Percentiles rank a stretch among this genome's conserved stretches.
Evolutionary conservation across 371 early-diverging fungal species (phyloP).

Genomic region (Chytridiales sp.): DNA sequence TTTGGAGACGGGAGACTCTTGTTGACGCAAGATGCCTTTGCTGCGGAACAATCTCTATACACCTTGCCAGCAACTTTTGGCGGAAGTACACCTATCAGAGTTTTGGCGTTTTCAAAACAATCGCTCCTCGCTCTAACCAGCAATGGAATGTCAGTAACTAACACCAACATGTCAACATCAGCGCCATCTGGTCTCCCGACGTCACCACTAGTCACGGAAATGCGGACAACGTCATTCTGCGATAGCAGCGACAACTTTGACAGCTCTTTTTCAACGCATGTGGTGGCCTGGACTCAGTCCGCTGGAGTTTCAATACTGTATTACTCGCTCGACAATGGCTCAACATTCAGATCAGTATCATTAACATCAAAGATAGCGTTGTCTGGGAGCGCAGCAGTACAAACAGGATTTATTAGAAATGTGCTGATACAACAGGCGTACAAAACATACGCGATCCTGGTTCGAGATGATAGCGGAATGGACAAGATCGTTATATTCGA

Average conservation of each 20-base stretch:
- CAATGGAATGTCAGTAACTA: slow-evolving; percentile 1
- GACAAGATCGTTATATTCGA: slow-evolving; percentile 13
- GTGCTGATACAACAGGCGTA: slow-evolving; percentile 1
- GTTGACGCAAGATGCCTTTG: slow-evolving; percentile 12
- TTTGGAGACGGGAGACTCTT: slow-evolving; percentile 17
- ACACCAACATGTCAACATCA: not conserved
- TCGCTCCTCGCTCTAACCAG: slow-evolving; percentile 1
- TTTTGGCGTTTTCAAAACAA: not conserved
- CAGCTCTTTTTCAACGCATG: not conserved
- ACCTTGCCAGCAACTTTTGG: slow-evolving; percentile 7
- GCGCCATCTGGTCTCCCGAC: slow-evolving; percentile 7
- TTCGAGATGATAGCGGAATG: slow-evolving; percentile 6
- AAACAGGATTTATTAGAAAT: slow-evolving; percentile 16
- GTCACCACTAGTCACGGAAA: not conserved
- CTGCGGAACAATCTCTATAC: not conserved
- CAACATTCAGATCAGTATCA: slow-evolving; percentile 2
- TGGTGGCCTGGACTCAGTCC: slow-evolving; percentile 9
- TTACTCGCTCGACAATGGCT: slow-evolving; percentile 18
- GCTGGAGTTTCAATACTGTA: slow-evolving; percentile 5
- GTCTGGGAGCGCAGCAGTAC: too few species aligned
- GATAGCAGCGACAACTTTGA: not conserved
- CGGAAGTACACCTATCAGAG: not conserved
- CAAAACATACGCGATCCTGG: not conserved
- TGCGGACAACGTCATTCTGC: not conserved
- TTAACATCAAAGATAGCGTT: not conserved